These are phyloP conservation scores for Lactuca sativa DNA, from an alignment of 129 eudicot genomes.

Conservation along the genomic window DNA sequence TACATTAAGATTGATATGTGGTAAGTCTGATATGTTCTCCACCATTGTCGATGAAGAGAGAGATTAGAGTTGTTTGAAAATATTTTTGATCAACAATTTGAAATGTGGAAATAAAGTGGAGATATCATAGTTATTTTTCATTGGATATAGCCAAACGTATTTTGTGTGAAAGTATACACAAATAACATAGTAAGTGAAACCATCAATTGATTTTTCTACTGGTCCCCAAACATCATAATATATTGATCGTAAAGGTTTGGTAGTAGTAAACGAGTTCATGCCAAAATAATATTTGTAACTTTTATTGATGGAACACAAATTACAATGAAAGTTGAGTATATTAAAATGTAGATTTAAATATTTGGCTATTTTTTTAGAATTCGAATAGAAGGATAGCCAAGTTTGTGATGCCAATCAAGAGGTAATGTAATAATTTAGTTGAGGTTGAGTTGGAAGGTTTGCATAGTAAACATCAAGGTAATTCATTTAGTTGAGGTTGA, in stretches of 20 bases:
- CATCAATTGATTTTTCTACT: constrained; percentile 6
- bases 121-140: constrained; percentile 20
- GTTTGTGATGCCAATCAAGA: constrained; percentile 18
- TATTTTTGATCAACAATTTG: constrained; percentile 5
- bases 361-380: background rate
- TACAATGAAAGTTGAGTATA: background rate
- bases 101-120: constrained; percentile 13
- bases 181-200: constrained; percentile 29
- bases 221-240: constrained; percentile 33
- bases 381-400: constrained; percentile 5
- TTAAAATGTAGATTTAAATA: background rate
- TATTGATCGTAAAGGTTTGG: constrained; percentile 12
- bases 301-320: constrained; percentile 20
- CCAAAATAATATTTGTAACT: constrained; percentile 28
- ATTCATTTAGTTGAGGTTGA: too few relatives aligned
- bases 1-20: constrained; percentile 8
- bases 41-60: constrained; percentile 26
- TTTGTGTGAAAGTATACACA: constrained; percentile 25
- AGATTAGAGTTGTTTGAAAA: background rate
- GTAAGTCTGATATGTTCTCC: constrained; percentile 1
- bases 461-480: constrained; percentile 18
- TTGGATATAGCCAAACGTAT: constrained; percentile 35
- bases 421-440: constrained; percentile 10
- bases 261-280: background rate
- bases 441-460: background rate